Conservation (phyloP, 2,329 filamentous ascomycete species). For the Bipolaris gigantea region DNA sequence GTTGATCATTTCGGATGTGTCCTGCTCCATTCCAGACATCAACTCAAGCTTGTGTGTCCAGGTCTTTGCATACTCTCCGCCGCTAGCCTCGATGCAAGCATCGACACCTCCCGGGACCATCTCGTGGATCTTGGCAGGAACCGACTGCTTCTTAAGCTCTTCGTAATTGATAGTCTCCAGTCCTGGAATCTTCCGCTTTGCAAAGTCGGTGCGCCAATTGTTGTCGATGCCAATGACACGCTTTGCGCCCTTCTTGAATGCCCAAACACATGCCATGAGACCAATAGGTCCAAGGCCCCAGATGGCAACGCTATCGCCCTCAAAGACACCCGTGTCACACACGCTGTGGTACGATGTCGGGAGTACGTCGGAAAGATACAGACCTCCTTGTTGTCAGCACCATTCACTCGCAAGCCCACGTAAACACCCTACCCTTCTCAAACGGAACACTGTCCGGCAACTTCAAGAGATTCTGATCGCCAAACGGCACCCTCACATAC, state of each 20-base stretch:
- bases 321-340: constrained; percentile 76
- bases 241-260: constrained; percentile 69
- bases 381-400: constrained; percentile 38
- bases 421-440: constrained; percentile 59
- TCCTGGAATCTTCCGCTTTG: constrained; percentile 62
- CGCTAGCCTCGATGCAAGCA: constrained; percentile 68
- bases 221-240: constrained; percentile 79
- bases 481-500: constrained; percentile 78
- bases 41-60: constrained; percentile 63
- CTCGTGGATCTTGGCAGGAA: constrained; percentile 72
- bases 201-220: constrained; percentile 68
- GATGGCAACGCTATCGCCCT: constrained; percentile 75
- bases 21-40: constrained; percentile 71
- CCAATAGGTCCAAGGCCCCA: constrained; percentile 86
- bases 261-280: constrained; percentile 70
- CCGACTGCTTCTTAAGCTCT: constrained; percentile 63
- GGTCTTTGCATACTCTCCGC: constrained; percentile 64
- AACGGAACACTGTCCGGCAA: constrained; percentile 78
- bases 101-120: constrained; percentile 72
- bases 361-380: constrained; percentile 81
- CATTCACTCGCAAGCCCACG: neutral
- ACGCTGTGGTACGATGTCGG: constrained; percentile 79
- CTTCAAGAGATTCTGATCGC: constrained; percentile 77
- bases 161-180: constrained; percentile 71
- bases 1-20: constrained; percentile 78